A percentile compares a stretch with the other conserved stretches of the same genome.
These are phyloP conservation scores for Collybiopsis luxurians DNA, from an alignment of 768 basidiomycete species.

Conservation along the genomic window DNA sequence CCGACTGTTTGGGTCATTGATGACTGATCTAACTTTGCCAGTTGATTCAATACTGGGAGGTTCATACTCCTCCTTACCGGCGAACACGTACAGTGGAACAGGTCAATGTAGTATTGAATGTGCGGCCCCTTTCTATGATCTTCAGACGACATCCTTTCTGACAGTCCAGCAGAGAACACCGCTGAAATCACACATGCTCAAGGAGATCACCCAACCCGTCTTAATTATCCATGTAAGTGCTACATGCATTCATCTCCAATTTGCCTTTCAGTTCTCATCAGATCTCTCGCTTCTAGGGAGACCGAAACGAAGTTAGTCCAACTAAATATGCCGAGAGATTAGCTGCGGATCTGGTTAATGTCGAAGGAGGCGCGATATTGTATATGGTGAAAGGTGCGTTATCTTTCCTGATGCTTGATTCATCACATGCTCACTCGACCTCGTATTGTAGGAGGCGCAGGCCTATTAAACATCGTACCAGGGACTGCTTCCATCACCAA, in stretches of 20 bases:
- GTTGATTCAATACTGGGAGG: conserved; percentile 69
- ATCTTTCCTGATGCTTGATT: background rate
- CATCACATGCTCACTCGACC: background rate
- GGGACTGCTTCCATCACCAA: conserved; percentile 61
- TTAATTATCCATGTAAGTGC: conserved; percentile 63
- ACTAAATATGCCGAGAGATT: conserved; percentile 56
- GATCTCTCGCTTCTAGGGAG: conserved; percentile 45
- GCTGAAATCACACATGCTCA: conserved; percentile 44
- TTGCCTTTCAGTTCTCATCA: background rate
- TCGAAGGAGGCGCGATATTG: conserved; percentile 45
- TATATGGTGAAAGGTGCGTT: conserved; percentile 62
- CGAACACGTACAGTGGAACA: conserved; percentile 52
- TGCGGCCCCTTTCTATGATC: conserved; percentile 26
- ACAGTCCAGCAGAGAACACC: conserved; percentile 48
- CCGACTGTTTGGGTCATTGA: background rate
- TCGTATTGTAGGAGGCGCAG: conserved; percentile 44
- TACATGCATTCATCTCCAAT: background rate
- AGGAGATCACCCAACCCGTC: conserved; percentile 58
- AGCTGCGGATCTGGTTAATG: conserved; percentile 45
- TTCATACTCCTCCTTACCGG: conserved; percentile 48
- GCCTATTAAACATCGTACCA: conserved; percentile 52
- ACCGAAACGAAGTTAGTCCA: conserved; percentile 52
- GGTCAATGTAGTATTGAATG: conserved; percentile 58
- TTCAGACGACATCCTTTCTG: background rate
- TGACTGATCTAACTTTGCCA: conserved; percentile 20